Base-by-base conservation (phyloP, 73 alveolate species). In the Paramecium sexaurelia region DNA sequence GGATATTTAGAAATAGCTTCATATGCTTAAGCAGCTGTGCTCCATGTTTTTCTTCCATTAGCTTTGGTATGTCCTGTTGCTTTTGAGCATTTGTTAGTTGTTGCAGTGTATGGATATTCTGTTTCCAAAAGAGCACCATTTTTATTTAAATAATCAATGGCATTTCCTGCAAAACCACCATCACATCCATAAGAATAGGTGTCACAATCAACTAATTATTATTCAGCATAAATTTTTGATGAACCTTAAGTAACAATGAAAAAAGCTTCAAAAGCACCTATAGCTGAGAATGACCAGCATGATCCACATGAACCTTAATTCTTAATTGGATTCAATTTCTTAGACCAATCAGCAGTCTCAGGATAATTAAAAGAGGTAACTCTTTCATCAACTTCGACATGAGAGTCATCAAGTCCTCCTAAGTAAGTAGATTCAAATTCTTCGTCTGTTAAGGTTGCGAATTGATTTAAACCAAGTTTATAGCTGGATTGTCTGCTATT, bases 91-190 rank as follows among this genome's bases (percentile, higher is more conserved):
- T 43, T 20, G 1, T 75, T 24, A 22, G 68, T 83, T 39, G 40
- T 33, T 15, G 93, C 96, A 19, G 89, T 22, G 83, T 95, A 95
- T 22, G 96, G 97, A 47, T 95, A 95, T 17, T 91, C 87, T 3
- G 51, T 33, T 24, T 85, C 94, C 33, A 91, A 29, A 73, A 92
- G 29, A 19, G 85, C 91, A 40, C 92, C 93, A 71, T 92, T 82
- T 20, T 73, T 86, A 40, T 56, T 69, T 41, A 88, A 37, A 71
- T 86, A 95, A 55, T 82, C 69, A 69, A 95, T 91, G 24, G 96
- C 96, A 26, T 92, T 40, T 47, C 68, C 92, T 94, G 88, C 84
- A 85, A 66, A 66, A 68, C 98, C 98, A 33, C 98, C 98, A 71
- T 94, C 56, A 93, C 98, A 95, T 32, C 95, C 96, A 26, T 40